phyloP scores from a whole-genome alignment of 371 early-diverging fungal species.

The Lichtheimia ramosa region DNA sequence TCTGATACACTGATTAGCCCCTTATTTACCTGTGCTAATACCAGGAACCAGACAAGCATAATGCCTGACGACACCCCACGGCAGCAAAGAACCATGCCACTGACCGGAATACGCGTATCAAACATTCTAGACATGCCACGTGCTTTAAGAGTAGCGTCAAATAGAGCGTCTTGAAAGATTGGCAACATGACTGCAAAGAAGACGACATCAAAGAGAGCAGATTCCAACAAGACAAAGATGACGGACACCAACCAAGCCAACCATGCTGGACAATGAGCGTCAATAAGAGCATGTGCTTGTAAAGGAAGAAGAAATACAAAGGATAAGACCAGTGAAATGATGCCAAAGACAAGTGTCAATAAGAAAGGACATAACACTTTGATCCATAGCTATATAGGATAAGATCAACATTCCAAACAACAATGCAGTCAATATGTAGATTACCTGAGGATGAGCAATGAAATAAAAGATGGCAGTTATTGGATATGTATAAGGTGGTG shows the following conservation, averaged over 20 bases:
- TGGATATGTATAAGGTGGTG: slow-evolving; percentile 53
- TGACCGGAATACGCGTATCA: slow-evolving; percentile 27
- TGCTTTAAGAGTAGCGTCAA: slow-evolving; percentile 53
- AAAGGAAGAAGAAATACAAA: slow-evolving; percentile 39
- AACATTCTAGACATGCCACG: slow-evolving; percentile 52
- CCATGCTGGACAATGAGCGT: slow-evolving; percentile 51
- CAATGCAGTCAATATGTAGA: no score
- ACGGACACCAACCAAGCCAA: slow-evolving; percentile 56
- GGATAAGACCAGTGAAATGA: slow-evolving; percentile 33
- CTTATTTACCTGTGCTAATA: slow-evolving; percentile 18
- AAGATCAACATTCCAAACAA: not conserved
- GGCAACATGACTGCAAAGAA: slow-evolving; percentile 55
- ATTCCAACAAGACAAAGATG: slow-evolving; percentile 56
- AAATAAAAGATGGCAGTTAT: slow-evolving; percentile 49
- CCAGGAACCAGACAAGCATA: slow-evolving; percentile 19
- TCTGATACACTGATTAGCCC: no score
- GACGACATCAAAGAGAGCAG: slow-evolving; percentile 48
- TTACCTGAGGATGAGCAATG: slow-evolving; percentile 54
- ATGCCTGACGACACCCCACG: slow-evolving; percentile 35
- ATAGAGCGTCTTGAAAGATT: slow-evolving; percentile 54
- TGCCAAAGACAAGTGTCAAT: slow-evolving; percentile 35
- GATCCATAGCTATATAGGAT: slow-evolving; percentile 28
- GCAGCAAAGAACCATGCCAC: slow-evolving; percentile 30
- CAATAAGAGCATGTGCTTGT: slow-evolving; percentile 56
- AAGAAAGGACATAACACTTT: slow-evolving; percentile 44